Base-by-base conservation (phyloP, 164 flowering plant genomes). In the Piper longum region DNA sequence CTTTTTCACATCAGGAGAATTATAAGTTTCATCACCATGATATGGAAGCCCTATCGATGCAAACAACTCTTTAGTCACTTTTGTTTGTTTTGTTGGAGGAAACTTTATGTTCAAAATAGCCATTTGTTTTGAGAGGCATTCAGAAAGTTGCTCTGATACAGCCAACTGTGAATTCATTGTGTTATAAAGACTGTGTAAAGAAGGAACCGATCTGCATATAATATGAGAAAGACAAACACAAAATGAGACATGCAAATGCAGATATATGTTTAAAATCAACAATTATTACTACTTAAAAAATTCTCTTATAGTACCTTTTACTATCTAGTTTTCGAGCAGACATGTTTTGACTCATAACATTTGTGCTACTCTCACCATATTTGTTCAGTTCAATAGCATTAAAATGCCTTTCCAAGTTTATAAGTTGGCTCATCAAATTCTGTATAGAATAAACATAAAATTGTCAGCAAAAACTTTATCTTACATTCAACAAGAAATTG, bases 101-200 rank as follows among this genome's bases (percentile, higher is more conserved):
- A 89, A 78, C 43, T 80, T 84, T 42, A 88, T 74, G 45, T 78
- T 85, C 68, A 93, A 74, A 56, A 70, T 62, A 66, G 83, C 67
- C 95, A 93, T 86, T 70, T 90, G 99, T 66, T 80, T 83, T 5
- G 96, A 79, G n/a, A 93, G 95, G 71, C 84, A 81, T 54, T 83
- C 93, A 64, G 96, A 88, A 61, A 88, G 93, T 61, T 83, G 80
- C 75, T 87, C 86, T 4, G 97, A 96, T 56, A 81, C 93, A 54
- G 83, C 79, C 77, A 91, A 70, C 66, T 90, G 99, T 56, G 96
- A 88, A 67, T 41, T 78, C 82, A 81, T 75, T 61, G 95, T 83
- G 68, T 71, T 87, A 59, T 85, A 84, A 60, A 93, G 74, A 74
- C 82, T 86, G 59, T 80, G 80, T 71, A 90, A 73, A 14, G 91